Evolutionary conservation across 2,329 filamentous ascomycete species (phyloP), one percentile per base, ranked within the genome.

Genomic region (Penicillium sp.): DNA sequence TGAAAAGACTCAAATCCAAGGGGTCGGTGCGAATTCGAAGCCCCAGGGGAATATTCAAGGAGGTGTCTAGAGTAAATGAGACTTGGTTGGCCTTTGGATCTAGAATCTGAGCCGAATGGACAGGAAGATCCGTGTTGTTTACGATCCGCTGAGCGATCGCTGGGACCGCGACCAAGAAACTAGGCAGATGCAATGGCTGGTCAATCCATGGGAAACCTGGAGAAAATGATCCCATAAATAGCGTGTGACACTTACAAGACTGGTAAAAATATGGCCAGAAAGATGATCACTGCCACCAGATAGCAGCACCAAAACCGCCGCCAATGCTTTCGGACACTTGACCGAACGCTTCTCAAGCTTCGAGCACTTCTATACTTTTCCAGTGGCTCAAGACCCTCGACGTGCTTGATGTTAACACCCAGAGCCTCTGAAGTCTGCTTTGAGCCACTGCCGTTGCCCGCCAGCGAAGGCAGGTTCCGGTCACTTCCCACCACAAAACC

Each of bases 1-100:
- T 79, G 65, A 79, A 81, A 1, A 82, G 65, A 11, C 70, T 67
- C 4, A 83, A 64, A 3, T 69, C 68, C 41, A 79, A 61, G 0
- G 79, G 72, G 27, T 79, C 73, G 0, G 60, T 62, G 10, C 39
- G 54, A 27, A 68, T 61, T 1, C 41, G 52, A n/a, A 69, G 52
- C 1, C 62, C 64, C 11, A 50, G 11, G 0, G 67, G 67, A 5
- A 70, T 51, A 1, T 50, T 61, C 11, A 70, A 46, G 2, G 63
- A 62, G 1, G 68, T 67, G 22, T 64, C 47, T 11, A 70, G 59
- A 2, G 57, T 63, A 18, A 69, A 68, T 2, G 63, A 64, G 2
- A 70, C 54, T n/a, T 31, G 51, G 14, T 60, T 56, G 1, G 62
- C 55, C 9, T 58, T 66, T 3, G 65, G 66, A 36, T 69, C 47